These are phyloP conservation scores for Talaromyces wortmannii DNA, from an alignment of 495 filamentous ascomycete genomes.

Conservation along the genomic window DNA sequence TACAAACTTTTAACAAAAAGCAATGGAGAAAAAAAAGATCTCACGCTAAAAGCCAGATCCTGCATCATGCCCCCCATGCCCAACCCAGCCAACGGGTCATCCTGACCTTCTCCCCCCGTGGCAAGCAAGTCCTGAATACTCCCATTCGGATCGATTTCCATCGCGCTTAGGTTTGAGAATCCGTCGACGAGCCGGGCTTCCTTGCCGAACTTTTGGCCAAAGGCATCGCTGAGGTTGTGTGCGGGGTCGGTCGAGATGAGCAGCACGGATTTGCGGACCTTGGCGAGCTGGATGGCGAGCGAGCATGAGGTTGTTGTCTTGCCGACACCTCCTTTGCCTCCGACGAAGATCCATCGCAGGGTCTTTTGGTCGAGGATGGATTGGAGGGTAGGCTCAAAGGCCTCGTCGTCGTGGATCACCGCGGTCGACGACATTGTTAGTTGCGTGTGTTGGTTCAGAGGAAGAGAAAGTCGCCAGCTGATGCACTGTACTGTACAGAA, in stretches of 20 bases:
- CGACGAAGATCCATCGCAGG: constrained; percentile 98
- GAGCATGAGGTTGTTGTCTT: constrained; percentile 99
- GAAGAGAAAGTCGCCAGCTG: too few relatives aligned
- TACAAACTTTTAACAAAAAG: neutral
- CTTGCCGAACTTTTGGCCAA: constrained; percentile 98
- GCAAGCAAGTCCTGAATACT: constrained; percentile 93
- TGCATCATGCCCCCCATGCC: constrained; percentile 72
- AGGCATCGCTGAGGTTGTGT: constrained; percentile 97
- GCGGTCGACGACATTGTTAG: constrained; percentile 52
- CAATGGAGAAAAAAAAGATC: constrained; percentile 12
- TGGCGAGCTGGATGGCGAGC: constrained; percentile 95
- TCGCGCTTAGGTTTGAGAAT: constrained; percentile 89
- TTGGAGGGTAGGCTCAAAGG: constrained; percentile 89
- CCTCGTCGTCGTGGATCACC: constrained; percentile 64
- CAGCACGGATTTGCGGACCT: constrained; percentile 88
- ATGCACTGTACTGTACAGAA: too few relatives aligned
- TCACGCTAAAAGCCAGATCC: constrained; percentile 62
- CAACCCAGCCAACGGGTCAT: constrained; percentile 57
- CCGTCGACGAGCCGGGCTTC: constrained; percentile 89
- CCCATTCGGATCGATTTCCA: constrained; percentile 99
- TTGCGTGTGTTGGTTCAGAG: constrained; percentile 8
- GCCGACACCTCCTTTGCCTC: constrained; percentile 98
- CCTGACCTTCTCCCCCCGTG: constrained; percentile 65
- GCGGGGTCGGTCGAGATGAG: constrained; percentile 98
- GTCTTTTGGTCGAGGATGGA: constrained; percentile 89